Percentiles rank a stretch among this genome's conserved stretches.
Evolutionary conservation across 257 asterid genomes (phyloP).

Genomic region (Solanum bulbocastanum): DNA sequence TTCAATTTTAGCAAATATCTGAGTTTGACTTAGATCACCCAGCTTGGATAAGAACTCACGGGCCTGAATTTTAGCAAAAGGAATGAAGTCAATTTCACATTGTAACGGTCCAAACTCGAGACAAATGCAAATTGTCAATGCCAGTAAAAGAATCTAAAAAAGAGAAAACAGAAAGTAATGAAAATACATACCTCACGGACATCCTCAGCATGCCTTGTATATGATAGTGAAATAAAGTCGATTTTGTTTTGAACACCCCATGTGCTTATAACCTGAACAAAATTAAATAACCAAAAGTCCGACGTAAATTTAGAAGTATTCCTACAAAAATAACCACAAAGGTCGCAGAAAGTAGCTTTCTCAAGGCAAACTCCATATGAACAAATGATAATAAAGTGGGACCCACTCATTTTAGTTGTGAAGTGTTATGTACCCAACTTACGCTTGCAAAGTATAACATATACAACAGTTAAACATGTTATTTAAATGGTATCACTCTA

Average conservation of each 20-base stretch:
- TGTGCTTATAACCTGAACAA: constrained; percentile 60
- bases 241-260: constrained; percentile 84
- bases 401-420: neutral
- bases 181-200: constrained; percentile 52
- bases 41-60: constrained; percentile 72
- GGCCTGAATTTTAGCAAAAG: constrained; percentile 38
- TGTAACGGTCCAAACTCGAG: neutral
- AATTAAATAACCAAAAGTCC: neutral
- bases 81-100: neutral
- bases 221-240: constrained; percentile 71
- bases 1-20: constrained; percentile 88
- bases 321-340: neutral
- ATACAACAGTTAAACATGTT: neutral
- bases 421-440: neutral
- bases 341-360: neutral
- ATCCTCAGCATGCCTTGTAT: constrained; percentile 82
- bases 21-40: constrained; percentile 80
- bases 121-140: neutral
- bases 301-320: neutral
- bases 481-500: neutral
- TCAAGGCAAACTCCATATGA: neutral
- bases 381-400: neutral
- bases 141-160: neutral
- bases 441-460: neutral
- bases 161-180: neutral